phyloP scores from a whole-genome alignment of 208 protist genomes.

The Leishmania mexicana region DNA sequence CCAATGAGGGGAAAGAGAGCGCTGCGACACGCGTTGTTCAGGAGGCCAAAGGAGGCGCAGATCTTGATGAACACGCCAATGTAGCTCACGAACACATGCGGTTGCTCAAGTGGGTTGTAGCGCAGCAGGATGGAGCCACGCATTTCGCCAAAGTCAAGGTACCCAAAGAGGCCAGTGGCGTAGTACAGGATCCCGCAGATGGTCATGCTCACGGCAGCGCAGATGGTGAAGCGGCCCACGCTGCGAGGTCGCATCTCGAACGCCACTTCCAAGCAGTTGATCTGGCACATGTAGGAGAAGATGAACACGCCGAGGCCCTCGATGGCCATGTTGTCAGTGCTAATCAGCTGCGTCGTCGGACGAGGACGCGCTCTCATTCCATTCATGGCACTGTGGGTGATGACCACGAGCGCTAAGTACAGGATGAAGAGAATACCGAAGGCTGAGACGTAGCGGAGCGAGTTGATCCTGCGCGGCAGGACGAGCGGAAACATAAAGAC shows the following conservation, averaged over 20 bases:
- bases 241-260: conserved; percentile 39
- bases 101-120: conserved; percentile 49
- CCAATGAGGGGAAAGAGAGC: conserved; percentile 42
- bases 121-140: conserved; percentile 43
- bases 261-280: conserved; percentile 54
- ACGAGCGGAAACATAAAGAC: conserved; percentile 61
- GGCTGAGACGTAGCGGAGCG: conserved; percentile 61
- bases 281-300: conserved; percentile 62
- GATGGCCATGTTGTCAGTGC: conserved; percentile 35
- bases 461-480: conserved; percentile 55
- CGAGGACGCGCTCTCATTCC: conserved; percentile 30
- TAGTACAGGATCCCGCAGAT: conserved; percentile 60
- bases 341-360: conserved; percentile 12
- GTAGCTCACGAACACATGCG: conserved; percentile 46
- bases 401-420: conserved; percentile 47
- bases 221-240: conserved; percentile 26
- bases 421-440: conserved; percentile 55
- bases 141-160: conserved; percentile 60
- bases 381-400: conserved; percentile 50
- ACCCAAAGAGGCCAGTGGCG: conserved; percentile 59
- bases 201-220: conserved; percentile 35
- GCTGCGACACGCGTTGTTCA: conserved; percentile 44
- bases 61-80: conserved; percentile 70
- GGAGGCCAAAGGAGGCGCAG: conserved; percentile 55
- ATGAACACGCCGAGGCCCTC: conserved; percentile 53